A percentile compares a stretch with the other conserved stretches of the same genome.
Evolutionary conservation across 2,329 filamentous ascomycete genomes (phyloP).

Genomic region (Fusarium scirpi): DNA sequence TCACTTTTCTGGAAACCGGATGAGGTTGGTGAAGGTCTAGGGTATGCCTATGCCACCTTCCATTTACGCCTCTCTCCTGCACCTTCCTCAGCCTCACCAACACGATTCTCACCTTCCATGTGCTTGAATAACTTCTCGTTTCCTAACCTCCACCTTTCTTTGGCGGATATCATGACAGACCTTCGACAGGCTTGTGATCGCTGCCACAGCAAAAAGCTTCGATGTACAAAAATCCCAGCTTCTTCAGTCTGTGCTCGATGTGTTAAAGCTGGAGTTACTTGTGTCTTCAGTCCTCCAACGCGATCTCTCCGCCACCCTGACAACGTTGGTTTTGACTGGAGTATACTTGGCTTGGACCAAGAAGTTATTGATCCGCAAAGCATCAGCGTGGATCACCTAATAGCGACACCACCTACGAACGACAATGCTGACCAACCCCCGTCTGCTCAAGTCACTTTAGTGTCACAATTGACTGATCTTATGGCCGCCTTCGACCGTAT

Average conservation of each 20-base stretch:
- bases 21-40: neutral
- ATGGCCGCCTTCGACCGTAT: constrained; percentile 44
- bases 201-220: constrained; percentile 62
- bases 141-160: neutral
- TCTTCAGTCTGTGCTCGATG: constrained; percentile 56
- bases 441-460: constrained; percentile 5
- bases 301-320: constrained; percentile 39
- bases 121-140: neutral
- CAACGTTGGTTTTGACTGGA: constrained; percentile 40
- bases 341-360: constrained; percentile 27
- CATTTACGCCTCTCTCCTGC: neutral
- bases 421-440: neutral
- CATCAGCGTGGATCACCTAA: neutral
- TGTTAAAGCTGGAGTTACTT: constrained; percentile 55
- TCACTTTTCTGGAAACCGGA: neutral
- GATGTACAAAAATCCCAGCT: constrained; percentile 56
- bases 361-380: neutral
- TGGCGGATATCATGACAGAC: constrained; percentile 32
- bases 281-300: constrained; percentile 57
- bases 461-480: constrained; percentile 37
- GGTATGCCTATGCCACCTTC: constrained; percentile 10
- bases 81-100: neutral
- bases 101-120: neutral
- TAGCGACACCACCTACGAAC: constrained; percentile 22
- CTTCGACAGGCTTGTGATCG: constrained; percentile 56